Conservation (phyloP, 1,139 yeast genomes). For the Arxiozyma slooffiae region DNA sequence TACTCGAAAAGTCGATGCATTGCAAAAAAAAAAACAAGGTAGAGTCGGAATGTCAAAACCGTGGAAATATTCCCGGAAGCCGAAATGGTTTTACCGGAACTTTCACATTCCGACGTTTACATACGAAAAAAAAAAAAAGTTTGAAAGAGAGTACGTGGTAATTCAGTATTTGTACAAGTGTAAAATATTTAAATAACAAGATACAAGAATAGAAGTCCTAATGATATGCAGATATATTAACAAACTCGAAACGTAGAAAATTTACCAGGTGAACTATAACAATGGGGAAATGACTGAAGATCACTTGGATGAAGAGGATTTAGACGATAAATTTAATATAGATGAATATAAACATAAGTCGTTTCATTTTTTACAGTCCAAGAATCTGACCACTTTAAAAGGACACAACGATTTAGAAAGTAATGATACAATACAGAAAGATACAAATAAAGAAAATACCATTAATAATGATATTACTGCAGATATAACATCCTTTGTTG, state of each 20-base stretch:
- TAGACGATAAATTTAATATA: constrained; percentile 23
- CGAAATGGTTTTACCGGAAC: neutral
- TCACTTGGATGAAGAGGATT: constrained; percentile 19
- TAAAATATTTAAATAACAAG: no score
- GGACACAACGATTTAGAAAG: neutral
- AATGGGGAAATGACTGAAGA: constrained; percentile 1
- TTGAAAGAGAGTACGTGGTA: neutral
- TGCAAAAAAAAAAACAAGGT: no score
- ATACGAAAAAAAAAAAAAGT: neutral
- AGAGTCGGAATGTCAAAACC: neutral
- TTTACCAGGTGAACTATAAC: neutral
- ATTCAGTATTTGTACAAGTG: neutral
- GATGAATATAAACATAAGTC: constrained; percentile 20
- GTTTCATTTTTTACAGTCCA: constrained; percentile 1
- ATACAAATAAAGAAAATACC: neutral
- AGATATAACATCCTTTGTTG: neutral
- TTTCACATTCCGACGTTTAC: no score
- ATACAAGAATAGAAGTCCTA: no score
- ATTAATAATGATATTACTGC: neutral
- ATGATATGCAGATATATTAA: no score
- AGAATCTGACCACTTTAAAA: neutral
- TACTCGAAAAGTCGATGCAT: no score
- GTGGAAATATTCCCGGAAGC: neutral
- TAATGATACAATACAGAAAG: neutral
- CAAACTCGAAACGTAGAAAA: neutral